phyloP scores from a whole-genome alignment of 2,329 filamentous ascomycete species.

The Geosmithia morbida region DNA sequence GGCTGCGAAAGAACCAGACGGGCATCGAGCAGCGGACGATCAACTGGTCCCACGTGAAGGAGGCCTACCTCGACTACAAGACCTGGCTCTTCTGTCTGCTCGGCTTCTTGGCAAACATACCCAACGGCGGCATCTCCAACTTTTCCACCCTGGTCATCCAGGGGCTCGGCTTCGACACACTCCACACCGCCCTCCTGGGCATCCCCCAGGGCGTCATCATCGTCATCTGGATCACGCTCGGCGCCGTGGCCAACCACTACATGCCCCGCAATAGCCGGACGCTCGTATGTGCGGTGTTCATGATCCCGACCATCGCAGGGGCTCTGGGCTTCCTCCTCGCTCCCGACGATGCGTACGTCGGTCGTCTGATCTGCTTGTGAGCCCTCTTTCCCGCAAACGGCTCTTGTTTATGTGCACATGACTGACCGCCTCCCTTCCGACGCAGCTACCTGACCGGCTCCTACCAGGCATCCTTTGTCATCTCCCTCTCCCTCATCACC shows the following conservation, averaged over 20 bases:
- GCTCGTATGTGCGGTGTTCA: conserved; percentile 37
- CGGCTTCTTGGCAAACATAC: conserved; percentile 35
- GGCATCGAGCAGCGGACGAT: conserved; percentile 41
- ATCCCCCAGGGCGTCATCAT: conserved; percentile 22
- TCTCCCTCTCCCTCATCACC: conserved; percentile 27
- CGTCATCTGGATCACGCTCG: conserved; percentile 24
- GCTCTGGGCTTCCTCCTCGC: conserved; percentile 36
- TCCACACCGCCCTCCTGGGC: conserved; percentile 20
- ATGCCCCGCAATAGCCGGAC: conserved; percentile 32
- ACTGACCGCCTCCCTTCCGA: not conserved
- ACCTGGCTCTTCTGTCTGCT: conserved; percentile 42
- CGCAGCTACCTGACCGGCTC: conserved; percentile 16
- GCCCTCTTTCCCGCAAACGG: conserved; percentile 4
- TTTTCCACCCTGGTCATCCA: conserved; percentile 46
- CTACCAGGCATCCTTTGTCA: conserved; percentile 23
- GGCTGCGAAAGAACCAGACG: conserved; percentile 41
- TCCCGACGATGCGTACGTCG: conserved; percentile 8
- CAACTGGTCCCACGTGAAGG: conserved; percentile 37
- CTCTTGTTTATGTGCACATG: conserved; percentile 1
- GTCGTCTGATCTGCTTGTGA: conserved; percentile 29
- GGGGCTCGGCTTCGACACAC: conserved; percentile 35
- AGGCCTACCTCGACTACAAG: conserved; percentile 43
- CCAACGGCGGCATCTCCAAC: conserved; percentile 45
- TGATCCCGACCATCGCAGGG: conserved; percentile 44
- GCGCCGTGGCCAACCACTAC: conserved; percentile 19